These are phyloP conservation scores for Kandelia obovata DNA, from an alignment of 345 rosid species.

Conservation along the genomic window DNA sequence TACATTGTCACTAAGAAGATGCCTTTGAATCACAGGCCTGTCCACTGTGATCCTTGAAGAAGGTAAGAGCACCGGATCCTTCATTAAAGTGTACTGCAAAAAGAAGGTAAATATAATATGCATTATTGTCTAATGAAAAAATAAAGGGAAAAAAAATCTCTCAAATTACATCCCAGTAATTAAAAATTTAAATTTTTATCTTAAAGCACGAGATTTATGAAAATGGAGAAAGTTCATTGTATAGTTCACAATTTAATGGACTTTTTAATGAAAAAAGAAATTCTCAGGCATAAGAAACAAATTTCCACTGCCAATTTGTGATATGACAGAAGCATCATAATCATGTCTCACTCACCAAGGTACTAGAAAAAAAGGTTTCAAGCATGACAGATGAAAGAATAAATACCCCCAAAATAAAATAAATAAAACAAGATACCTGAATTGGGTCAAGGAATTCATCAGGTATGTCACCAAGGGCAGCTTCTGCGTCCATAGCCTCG, in stretches of 20 bases:
- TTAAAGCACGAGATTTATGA: too few species aligned
- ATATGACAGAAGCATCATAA: background rate
- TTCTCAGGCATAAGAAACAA: background rate
- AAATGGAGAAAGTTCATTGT: too few species aligned
- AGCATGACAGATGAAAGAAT: background rate
- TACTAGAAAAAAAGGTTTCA: background rate
- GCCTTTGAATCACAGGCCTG: slow-evolving; percentile 91
- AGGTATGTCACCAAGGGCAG: slow-evolving; percentile 87
- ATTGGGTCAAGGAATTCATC: slow-evolving; percentile 99
- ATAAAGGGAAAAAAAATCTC: background rate
- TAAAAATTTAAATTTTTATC: too few species aligned
- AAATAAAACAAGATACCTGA: slow-evolving; percentile 41
- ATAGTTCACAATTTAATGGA: too few species aligned
- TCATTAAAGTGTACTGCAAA: slow-evolving; percentile 84
- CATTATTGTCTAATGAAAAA: background rate
- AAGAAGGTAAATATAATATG: background rate
- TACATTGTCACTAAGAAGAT: slow-evolving; percentile 93
- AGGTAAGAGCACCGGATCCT: slow-evolving; percentile 97
- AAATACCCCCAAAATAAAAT: slow-evolving; percentile 18
- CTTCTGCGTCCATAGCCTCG: slow-evolving; percentile 96
- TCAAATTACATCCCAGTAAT: too few species aligned
- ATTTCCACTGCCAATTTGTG: background rate
- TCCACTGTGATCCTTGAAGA: slow-evolving; percentile 84
- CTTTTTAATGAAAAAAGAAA: background rate
- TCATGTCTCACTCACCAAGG: background rate